Evolutionary conservation across 164 flowering plant genomes (phyloP), one percentile per base, ranked within the genome.

Genomic region (Echeveria elegans): DNA sequence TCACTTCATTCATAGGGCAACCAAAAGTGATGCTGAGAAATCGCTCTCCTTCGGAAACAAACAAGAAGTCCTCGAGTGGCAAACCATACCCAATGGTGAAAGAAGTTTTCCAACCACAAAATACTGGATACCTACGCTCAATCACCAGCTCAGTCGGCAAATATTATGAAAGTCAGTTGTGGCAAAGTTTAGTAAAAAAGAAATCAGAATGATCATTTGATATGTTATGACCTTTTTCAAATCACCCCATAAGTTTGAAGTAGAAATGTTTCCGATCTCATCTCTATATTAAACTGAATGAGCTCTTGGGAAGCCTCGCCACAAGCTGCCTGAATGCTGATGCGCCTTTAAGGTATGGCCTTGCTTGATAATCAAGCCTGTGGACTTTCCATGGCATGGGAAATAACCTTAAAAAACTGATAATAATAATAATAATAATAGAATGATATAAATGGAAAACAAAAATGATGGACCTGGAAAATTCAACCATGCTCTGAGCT

Each of bases 41-140:
- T 37, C 94, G 88, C 56, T 84, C 88, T 65, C 95, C 97, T 58
- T 81, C 89, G 10, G 87, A 82, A 63, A 76, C 79, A 81, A 87
- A 90, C 67, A 95, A 69, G 73, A 82, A 92, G 70, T 92, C 97
- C 64, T 80, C 69, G 63, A 95, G 96, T 32, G 97, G 99, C 78
- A 92, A 75, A 31, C 97, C 86, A 75, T 95, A 95, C 72, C 97
- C 97, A 83, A 95, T 84, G 66, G 94, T 90, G 71, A 95, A 95
- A 47, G 87, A 64, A 71, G 97, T 90, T 80, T 75, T 87, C 98
- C 99, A 95, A 29, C 99, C 97, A 68, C 99, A 97, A 80, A 92
- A 85, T 87, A 95, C 73, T 11, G 99, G 99, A 76, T 79, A 95
- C 41, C 97, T 81, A 38, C 97, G 99, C 75, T 90, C 97, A 76